Conservation (phyloP, 106 monocot species). For the Allium fistulosum region DNA sequence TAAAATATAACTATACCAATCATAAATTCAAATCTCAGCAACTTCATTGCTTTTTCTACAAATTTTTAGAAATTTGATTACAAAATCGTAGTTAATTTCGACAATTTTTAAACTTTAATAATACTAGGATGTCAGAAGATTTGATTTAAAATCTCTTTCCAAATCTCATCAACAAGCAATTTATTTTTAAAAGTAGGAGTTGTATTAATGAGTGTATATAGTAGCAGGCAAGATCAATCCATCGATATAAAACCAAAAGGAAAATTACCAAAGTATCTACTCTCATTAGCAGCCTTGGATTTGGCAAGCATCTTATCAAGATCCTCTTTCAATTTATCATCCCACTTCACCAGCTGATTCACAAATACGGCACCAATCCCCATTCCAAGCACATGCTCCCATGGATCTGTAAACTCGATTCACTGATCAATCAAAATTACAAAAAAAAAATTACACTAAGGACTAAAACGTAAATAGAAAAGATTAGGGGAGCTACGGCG, state of each 20-base stretch:
- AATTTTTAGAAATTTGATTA: too few relatives aligned
- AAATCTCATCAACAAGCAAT: too few relatives aligned
- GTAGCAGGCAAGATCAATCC: too few relatives aligned
- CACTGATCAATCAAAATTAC: not conserved
- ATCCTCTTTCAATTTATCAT: slow-evolving; percentile 78
- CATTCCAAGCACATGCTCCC: slow-evolving; percentile 96
- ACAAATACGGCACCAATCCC: slow-evolving; percentile 76
- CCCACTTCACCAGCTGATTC: slow-evolving; percentile 80
- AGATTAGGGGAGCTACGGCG: slow-evolving; percentile 38
- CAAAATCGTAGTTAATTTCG: too few relatives aligned
- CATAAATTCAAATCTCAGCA: too few relatives aligned
- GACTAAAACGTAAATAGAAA: not conserved
- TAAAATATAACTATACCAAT: too few relatives aligned
- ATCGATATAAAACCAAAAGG: not conserved
- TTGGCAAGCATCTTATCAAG: slow-evolving; percentile 89
- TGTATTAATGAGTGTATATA: too few relatives aligned
- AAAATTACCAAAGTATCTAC: slow-evolving; percentile 72
- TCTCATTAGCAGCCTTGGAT: slow-evolving; percentile 81
- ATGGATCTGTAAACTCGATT: slow-evolving; percentile 46
- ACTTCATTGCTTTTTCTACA: too few relatives aligned
- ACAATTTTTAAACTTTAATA: too few relatives aligned
- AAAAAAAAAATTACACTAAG: not conserved
- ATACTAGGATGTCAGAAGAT: too few relatives aligned
- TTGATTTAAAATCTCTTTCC: too few relatives aligned
- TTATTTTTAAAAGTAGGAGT: too few relatives aligned